Conservation (phyloP, 2,329 filamentous ascomycete genomes). For the Aureobasidium sp. region DNA sequence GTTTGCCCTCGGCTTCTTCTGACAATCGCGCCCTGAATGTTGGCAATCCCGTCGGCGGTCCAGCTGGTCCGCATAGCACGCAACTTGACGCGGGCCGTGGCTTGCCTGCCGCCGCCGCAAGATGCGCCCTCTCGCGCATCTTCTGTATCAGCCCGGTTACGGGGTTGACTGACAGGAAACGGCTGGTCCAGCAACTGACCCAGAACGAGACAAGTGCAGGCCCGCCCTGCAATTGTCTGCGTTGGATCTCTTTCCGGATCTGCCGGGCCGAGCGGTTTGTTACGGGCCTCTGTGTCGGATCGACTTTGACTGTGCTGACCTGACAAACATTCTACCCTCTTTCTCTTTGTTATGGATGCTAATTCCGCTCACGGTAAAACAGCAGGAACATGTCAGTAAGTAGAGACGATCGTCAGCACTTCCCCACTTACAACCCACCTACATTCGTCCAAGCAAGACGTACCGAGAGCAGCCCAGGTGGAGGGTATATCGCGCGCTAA, state of each 20-base stretch:
- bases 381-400: constrained; percentile 10
- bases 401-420: constrained; percentile 14
- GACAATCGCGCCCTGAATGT: not conserved
- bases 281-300: constrained; percentile 12
- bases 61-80: not conserved
- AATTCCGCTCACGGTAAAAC: constrained; percentile 2
- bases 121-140: constrained; percentile 6
- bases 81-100: constrained; percentile 12
- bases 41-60: not conserved
- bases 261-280: constrained; percentile 12
- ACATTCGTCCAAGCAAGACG: constrained; percentile 2
- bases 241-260: constrained; percentile 11
- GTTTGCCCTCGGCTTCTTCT: not conserved
- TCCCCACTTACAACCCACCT: not conserved
- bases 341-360: not conserved
- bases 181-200: constrained; percentile 3
- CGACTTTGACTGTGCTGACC: constrained; percentile 11
- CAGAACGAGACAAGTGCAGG: constrained; percentile 11
- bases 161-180: constrained; percentile 13
- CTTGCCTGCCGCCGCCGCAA: constrained; percentile 11
- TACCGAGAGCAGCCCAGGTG: constrained; percentile 6
- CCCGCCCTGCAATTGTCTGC: constrained; percentile 10
- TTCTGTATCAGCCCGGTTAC: constrained; percentile 12
- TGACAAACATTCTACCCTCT: constrained; percentile 15
- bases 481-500: constrained; percentile 5